Evolutionary conservation across 805 yeast species (phyloP).

Genomic region (Peterozyma toletana): DNA sequence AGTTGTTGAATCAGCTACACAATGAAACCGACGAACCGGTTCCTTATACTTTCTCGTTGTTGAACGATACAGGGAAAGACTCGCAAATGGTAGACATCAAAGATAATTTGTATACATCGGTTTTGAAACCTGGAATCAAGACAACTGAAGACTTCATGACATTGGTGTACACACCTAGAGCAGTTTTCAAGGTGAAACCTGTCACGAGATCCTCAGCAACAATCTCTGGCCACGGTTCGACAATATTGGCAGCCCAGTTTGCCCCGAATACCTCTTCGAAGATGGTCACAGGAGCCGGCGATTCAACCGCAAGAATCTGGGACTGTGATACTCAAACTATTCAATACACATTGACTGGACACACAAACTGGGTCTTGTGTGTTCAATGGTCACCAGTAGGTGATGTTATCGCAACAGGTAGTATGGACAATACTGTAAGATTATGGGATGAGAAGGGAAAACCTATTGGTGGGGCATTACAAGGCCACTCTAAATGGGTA

Average conservation of each 20-base stretch:
- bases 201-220: slow-evolving; percentile 89
- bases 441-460: slow-evolving; percentile 81
- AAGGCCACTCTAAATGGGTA: slow-evolving; percentile 87
- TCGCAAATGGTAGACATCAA: slow-evolving; percentile 59
- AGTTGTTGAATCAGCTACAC: slow-evolving; percentile 73
- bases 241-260: slow-evolving; percentile 86
- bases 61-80: slow-evolving; percentile 35
- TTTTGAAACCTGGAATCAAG: slow-evolving; percentile 78
- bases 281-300: slow-evolving; percentile 95
- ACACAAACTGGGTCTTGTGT: slow-evolving; percentile 88
- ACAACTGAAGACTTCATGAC: slow-evolving; percentile 93
- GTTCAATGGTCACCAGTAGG: slow-evolving; percentile 93
- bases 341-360: slow-evolving; percentile 71
- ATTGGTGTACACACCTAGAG: slow-evolving; percentile 87
- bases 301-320: slow-evolving; percentile 93
- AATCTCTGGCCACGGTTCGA: slow-evolving; percentile 92
- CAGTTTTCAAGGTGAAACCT: slow-evolving; percentile 87
- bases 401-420: slow-evolving; percentile 85
- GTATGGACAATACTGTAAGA: slow-evolving; percentile 86
- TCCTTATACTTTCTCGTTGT: slow-evolving; percentile 80
- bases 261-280: slow-evolving; percentile 83
- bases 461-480: slow-evolving; percentile 63
- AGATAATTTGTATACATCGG: slow-evolving; percentile 70
- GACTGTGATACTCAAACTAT: slow-evolving; percentile 95
- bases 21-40: slow-evolving; percentile 73